Conservation (phyloP, 306 rosid species). For the Trichosanthes truncata region DNA sequence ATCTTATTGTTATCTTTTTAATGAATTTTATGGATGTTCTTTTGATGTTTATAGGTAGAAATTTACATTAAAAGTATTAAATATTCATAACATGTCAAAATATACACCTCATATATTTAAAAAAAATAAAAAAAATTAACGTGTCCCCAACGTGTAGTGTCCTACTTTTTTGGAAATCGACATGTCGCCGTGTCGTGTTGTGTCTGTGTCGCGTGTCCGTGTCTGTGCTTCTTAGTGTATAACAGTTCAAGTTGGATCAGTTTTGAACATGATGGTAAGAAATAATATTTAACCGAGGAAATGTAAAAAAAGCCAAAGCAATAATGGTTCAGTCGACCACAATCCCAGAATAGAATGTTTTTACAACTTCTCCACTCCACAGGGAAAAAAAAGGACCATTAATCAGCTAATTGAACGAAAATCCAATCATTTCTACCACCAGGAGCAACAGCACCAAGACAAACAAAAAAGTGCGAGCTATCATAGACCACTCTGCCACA, state of each 20-base stretch:
- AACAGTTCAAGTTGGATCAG: background rate
- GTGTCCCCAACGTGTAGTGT: too few relatives aligned
- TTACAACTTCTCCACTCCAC: background rate
- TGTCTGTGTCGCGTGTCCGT: too few relatives aligned
- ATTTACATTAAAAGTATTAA: too few relatives aligned
- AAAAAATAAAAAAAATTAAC: too few relatives aligned
- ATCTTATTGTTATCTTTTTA: too few relatives aligned
- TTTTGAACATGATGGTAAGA: background rate
- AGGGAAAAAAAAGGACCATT: background rate
- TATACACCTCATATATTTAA: too few relatives aligned
- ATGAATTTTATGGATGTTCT: too few relatives aligned
- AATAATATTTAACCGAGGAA: background rate
- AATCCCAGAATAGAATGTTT: background rate
- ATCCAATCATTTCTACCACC: background rate
- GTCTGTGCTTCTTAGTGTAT: too few relatives aligned
- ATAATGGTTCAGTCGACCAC: background rate
- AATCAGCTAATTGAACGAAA: background rate
- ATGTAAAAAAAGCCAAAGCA: background rate
- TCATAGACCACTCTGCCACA: background rate
- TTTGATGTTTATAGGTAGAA: too few relatives aligned
- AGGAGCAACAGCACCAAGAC: background rate
- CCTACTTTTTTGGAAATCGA: too few relatives aligned
- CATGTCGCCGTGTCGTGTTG: too few relatives aligned
- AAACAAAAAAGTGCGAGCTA: background rate
- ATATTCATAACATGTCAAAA: too few relatives aligned